Base-by-base conservation (phyloP, 805 yeast species). In the Wickerhamiella spandovensis region DNA sequence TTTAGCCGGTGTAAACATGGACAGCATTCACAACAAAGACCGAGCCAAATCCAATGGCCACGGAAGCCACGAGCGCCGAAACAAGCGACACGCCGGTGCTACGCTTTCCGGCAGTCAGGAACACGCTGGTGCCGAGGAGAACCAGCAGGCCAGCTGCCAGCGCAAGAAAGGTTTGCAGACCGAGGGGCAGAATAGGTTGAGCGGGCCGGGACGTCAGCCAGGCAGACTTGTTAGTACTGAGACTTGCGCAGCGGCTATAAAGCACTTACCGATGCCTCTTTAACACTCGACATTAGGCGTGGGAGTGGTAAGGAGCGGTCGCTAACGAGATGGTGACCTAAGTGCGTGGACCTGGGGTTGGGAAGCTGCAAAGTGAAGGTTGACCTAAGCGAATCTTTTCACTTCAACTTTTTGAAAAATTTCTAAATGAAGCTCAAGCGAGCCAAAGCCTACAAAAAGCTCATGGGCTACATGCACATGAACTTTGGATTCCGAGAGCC, bases 401-500 rank as follows among this genome's bases (percentile, higher is more conserved):
- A 5, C 7, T 4, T 13, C 3, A 12, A 8, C 35, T 13, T 12
- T 13, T 30, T 30, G 35, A 30, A 30, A 30, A 30, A 30, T 30
- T 30, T 30, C 35, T 30, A 10, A 32, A 90, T 90, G 98, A 87
- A 95, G 74, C 96, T 90, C 69, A 90, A 89, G 67, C 76, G 98
- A 68, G 95, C 97, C 48, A 90, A 90, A 67, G 74, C 92, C 1
- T 92, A 92, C 67, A 81, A 90, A 65, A 90, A 90, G 72, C 95
- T 86, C 65, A 83, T 92, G 84, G 78, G 82, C 57, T 82, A 85
- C 50, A 83, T 87, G 59, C 75, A 77, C 57, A 84, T 87, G 64
- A 76, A 95, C 6, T 92, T 90, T 75, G 84, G 84, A 60, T 92
- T 92, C 72, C 78, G 95, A 64, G 88, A 84, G 55, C 98, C 98